Evolutionary conservation across 257 asterid genomes (phyloP), one percentile per base, ranked within the genome.

Genomic region (Solanum bulbocastanum): DNA sequence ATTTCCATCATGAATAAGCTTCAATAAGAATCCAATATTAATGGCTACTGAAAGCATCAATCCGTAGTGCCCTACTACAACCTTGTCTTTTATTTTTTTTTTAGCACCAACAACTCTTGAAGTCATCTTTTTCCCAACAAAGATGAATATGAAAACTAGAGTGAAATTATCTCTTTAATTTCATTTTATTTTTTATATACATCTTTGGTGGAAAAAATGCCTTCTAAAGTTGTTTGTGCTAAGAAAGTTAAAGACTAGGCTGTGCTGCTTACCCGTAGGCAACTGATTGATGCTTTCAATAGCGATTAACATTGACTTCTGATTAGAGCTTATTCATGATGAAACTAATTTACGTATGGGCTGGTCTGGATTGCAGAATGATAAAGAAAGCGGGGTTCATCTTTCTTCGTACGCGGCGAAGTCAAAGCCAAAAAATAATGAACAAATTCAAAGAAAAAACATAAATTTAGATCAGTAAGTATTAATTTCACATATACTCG

Each of bases 1-100:
- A 7, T 87, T 72, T 11, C 88, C 89, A 40, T 85, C 88, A 37
- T 74, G 86, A 76, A 86, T 56, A 83, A 91, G 35, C 60, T 86
- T 91, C 3, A 89, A 85, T 32, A 91, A 44, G 83, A 91, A 69
- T n/a, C 89, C 91, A 46, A 91, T 36, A 62, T 89, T 91, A 8
- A 91, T 37, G 2, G 92, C 92, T 23, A 91, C 23, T 9, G 90
- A 86, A 30, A 89, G n/a, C 68, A 86, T 76, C 66, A 91, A 73
- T 74, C 88, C 30, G 23, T 16, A 49, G 22, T 87, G 82, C 88
- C 60, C 18, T 7, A 90, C 74, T 35, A 81, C 5, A 30, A 15
- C 37, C 40, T 46, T 46, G 35, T 23, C 33, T 16, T 49, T 74
- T 3, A 27, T 25, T 25, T 68, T 13, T 22, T 3, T 2, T 14